Conservation (phyloP, 305 asterid species). For the Fraxinus paxiana region DNA sequence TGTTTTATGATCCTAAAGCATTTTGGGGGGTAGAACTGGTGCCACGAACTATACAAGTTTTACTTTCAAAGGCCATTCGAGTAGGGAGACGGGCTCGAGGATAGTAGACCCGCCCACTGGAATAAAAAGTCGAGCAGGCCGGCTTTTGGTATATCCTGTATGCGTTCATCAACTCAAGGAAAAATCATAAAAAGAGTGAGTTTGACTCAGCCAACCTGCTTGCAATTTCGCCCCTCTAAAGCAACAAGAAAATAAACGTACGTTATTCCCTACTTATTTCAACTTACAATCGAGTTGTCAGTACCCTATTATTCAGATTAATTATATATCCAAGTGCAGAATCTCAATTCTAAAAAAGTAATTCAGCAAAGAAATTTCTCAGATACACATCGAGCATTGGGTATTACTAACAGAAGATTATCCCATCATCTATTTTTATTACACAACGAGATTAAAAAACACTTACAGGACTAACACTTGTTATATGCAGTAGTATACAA, state of each 20-base stretch:
- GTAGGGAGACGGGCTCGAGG: conserved; percentile 32
- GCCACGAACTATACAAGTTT: neutral
- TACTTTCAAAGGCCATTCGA: neutral
- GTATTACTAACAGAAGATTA: conserved; percentile 5
- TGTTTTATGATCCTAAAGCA: neutral
- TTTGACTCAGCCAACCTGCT: neutral
- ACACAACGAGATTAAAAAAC: conserved; percentile 18
- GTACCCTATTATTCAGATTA: neutral
- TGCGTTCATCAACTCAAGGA: neutral
- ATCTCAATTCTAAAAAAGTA: neutral
- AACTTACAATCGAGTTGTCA: neutral
- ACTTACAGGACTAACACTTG: conserved; percentile 29
- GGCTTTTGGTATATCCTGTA: neutral
- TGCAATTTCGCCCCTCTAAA: neutral
- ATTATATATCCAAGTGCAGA: neutral
- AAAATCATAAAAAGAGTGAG: neutral
- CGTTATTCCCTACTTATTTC: neutral
- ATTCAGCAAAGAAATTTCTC: conserved; percentile 6
- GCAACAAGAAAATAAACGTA: neutral
- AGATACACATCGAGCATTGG: conserved; percentile 6
- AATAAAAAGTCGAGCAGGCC: neutral
- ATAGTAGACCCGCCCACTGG: neutral
- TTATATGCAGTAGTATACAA: conserved; percentile 15
- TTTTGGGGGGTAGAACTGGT: neutral
- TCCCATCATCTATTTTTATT: conserved; percentile 13